Evolutionary conservation across 2,329 filamentous ascomycete species (phyloP).

Genomic region (Exophiala bonariae): DNA sequence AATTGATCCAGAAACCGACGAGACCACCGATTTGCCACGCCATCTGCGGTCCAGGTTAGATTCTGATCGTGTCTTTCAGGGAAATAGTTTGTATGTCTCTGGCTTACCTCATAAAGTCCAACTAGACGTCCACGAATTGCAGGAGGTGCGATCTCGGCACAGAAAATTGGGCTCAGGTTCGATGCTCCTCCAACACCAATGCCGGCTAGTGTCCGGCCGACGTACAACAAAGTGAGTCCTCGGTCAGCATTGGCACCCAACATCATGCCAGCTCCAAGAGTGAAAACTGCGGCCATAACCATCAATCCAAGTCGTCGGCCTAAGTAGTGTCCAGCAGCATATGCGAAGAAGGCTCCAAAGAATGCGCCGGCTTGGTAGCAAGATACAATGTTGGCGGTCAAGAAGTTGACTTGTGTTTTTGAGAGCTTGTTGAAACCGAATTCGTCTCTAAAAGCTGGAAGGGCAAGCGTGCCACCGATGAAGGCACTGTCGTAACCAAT

Average conservation of each 20-base stretch:
- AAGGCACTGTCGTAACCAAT: slow-evolving; percentile 71
- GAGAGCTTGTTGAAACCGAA: slow-evolving; percentile 62
- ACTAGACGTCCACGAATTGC: slow-evolving; percentile 61
- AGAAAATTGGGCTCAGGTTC: slow-evolving; percentile 62
- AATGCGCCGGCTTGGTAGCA: slow-evolving; percentile 82
- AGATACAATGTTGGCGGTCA: slow-evolving; percentile 75
- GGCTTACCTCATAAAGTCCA: slow-evolving; percentile 50
- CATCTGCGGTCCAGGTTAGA: too few species aligned
- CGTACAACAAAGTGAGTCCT: slow-evolving; percentile 63
- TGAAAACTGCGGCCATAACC: slow-evolving; percentile 63
- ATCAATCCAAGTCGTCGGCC: slow-evolving; percentile 67
- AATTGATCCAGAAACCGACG: slow-evolving; percentile 56
- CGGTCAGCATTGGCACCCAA: slow-evolving; percentile 62
- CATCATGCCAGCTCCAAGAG: slow-evolving; percentile 71
- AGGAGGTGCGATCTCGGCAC: slow-evolving; percentile 58
- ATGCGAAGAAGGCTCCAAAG: slow-evolving; percentile 73
- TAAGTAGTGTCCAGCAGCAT: slow-evolving; percentile 64
- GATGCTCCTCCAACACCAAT: slow-evolving; percentile 58
- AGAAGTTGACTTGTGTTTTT: slow-evolving; percentile 52
- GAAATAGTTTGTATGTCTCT: too few species aligned
- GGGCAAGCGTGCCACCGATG: slow-evolving; percentile 72
- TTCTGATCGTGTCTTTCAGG: too few species aligned
- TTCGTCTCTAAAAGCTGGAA: slow-evolving; percentile 68
- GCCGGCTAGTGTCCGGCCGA: slow-evolving; percentile 58
- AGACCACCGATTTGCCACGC: slow-evolving; percentile 56